These are phyloP conservation scores for Punica granatum DNA, from an alignment of 345 rosid genomes.

Conservation along the genomic window DNA sequence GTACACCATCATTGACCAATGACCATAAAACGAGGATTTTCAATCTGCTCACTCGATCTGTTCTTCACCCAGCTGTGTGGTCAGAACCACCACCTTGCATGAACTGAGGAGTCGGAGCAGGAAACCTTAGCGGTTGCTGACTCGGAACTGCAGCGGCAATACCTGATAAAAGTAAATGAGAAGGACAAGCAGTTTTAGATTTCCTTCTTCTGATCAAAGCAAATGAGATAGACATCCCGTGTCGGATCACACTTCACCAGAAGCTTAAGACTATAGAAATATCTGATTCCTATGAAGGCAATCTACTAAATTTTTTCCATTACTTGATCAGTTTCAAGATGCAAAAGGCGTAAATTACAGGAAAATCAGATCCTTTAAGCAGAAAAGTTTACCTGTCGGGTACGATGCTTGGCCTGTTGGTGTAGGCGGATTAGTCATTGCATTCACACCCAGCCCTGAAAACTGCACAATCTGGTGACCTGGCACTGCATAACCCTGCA, in stretches of 20 bases:
- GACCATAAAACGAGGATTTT: neutral
- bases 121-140: conserved; percentile 62
- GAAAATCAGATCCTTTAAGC: neutral
- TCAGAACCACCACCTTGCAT: conserved; percentile 81
- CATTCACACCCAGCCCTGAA: conserved; percentile 43
- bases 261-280: no score
- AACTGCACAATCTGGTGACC: conserved; percentile 69
- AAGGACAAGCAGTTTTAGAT: no score
- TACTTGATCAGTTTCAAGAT: no score
- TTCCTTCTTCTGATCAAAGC: no score
- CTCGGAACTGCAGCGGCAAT: conserved; percentile 43
- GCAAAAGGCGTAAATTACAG: no score
- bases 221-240: no score
- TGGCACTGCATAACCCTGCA: conserved; percentile 69
- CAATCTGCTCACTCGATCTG: conserved; percentile 36
- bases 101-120: conserved; percentile 60
- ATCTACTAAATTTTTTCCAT: neutral
- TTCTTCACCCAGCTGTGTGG: conserved; percentile 73
- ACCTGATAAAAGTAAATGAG: conserved; percentile 33
- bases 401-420: conserved; percentile 66
- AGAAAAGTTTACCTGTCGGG: conserved; percentile 39
- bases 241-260: no score
- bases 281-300: neutral
- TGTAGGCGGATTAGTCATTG: conserved; percentile 56
- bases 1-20: neutral